These are phyloP conservation scores for Brassica hybrid DNA, from an alignment of 441 rosid species.

Conservation along the genomic window DNA sequence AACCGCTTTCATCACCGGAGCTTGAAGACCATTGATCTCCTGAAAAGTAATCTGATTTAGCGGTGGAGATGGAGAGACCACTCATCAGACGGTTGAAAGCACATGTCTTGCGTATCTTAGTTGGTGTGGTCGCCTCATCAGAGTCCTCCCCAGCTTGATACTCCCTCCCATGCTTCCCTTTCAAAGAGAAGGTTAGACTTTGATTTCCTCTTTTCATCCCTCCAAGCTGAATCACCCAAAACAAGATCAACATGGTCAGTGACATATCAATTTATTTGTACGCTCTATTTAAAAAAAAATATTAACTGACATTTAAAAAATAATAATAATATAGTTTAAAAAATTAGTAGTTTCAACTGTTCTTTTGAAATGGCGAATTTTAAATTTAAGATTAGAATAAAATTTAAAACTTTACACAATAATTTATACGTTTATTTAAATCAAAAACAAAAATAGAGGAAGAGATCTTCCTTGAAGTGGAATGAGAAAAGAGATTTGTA, in stretches of 20 bases:
- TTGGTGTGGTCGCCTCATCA: constrained; percentile 70
- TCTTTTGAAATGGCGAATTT: too few relatives aligned
- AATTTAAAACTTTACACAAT: too few relatives aligned
- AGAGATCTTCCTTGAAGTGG: background rate
- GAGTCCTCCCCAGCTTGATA: constrained; percentile 58
- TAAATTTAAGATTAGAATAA: too few relatives aligned
- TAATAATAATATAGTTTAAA: too few relatives aligned
- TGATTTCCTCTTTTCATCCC: constrained; percentile 64
- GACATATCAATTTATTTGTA: background rate
- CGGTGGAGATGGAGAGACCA: constrained; percentile 53
- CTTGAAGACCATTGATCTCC: constrained; percentile 47
- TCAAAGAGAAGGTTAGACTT: constrained; percentile 61
- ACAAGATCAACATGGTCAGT: constrained; percentile 6
- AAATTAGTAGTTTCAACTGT: too few relatives aligned
- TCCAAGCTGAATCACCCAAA: constrained; percentile 57
- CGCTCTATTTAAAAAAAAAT: too few relatives aligned
- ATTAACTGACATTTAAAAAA: too few relatives aligned
- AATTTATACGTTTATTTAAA: too few relatives aligned
- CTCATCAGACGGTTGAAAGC: constrained; percentile 65
- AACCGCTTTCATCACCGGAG: constrained; percentile 62
- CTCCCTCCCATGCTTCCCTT: constrained; percentile 54
- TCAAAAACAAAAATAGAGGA: background rate
- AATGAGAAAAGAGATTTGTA: background rate
- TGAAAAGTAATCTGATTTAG: constrained; percentile 32
- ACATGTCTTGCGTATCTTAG: constrained; percentile 59